Base-by-base conservation (phyloP, 768 basidiomycete species). In the Auriculariales sp. region DNA sequence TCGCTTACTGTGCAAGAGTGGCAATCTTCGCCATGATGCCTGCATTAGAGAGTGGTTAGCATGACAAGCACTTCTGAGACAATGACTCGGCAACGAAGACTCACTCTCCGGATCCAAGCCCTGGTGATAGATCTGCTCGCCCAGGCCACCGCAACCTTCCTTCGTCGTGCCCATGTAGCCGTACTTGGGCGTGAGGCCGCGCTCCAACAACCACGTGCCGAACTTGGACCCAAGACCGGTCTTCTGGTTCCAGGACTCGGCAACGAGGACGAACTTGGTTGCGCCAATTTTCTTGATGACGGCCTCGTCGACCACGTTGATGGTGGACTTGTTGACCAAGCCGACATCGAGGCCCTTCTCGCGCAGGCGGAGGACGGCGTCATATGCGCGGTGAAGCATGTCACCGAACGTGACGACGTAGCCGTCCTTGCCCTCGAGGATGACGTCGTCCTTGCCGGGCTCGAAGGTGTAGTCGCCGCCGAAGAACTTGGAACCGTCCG, bases 341-440 rank as follows among this genome's bases (percentile, higher is more conserved):
- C 88, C 89, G 45, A 91, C 84, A 57, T 90, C 74, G 47, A 89
- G 55, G 2, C 88, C 88, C 55, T 77, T 66, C 65, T 81, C 66
- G 54, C 84, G 71, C 59, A 78, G 77, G 27, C 78, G 71, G 51
- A 88, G 64, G 36, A 91, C 88, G 12, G 89, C 89, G 59, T 92
- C 89, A 67, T 72, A 83, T 34, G 82, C 74, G 53, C 89, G 72
- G 64, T 91, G 86, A 19, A 90, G 66, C 83, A 86, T 86, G 64
- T 91, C 88, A 15, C 89, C 89, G 57, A 82, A 90, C 2, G 83
- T 74, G 33, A 92, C 81, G 28, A 92, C 82, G 55, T 87, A 91
- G 30, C 89, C 89, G 2, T 73, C 81, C 29, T 64, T 81, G 35
- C 87, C 87, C 59, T 88, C 83, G 10, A 71, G 66, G 56, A 92